Evolutionary conservation across 2,329 filamentous ascomycete species (phyloP).

Genomic region (Coniochaeta sp.): DNA sequence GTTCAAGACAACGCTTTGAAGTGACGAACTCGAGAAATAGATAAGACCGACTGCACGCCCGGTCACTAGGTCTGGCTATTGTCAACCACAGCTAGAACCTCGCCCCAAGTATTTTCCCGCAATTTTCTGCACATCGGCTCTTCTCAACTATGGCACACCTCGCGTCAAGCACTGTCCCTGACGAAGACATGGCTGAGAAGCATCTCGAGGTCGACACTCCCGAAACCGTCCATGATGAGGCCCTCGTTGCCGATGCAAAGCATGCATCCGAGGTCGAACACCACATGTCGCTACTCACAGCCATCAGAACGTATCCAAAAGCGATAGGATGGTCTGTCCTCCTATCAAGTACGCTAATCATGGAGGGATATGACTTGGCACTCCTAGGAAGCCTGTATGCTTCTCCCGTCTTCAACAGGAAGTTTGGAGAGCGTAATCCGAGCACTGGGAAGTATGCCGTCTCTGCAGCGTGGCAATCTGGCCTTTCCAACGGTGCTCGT

Average conservation of each 20-base stretch:
- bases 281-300: constrained; percentile 30
- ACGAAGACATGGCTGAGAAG: background rate
- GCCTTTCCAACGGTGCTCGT: constrained; percentile 42
- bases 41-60: background rate
- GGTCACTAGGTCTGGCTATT: background rate
- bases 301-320: constrained; percentile 34
- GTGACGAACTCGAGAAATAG: background rate
- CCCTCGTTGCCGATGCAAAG: constrained; percentile 26
- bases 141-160: background rate
- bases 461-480: constrained; percentile 49
- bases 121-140: background rate
- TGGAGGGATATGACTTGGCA: constrained; percentile 45
- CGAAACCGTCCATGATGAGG: background rate
- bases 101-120: background rate
- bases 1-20: background rate
- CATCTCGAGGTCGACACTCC: background rate
- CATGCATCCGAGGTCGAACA: constrained; percentile 32
- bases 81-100: background rate
- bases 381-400: constrained; percentile 41
- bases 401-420: constrained; percentile 34
- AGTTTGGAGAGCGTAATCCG: constrained; percentile 31
- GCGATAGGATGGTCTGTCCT: constrained; percentile 40
- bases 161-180: background rate
- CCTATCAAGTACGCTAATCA: constrained; percentile 37
- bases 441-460: constrained; percentile 34